phyloP scores from a whole-genome alignment of 1,139 yeast species.

The Pichia sp. region DNA sequence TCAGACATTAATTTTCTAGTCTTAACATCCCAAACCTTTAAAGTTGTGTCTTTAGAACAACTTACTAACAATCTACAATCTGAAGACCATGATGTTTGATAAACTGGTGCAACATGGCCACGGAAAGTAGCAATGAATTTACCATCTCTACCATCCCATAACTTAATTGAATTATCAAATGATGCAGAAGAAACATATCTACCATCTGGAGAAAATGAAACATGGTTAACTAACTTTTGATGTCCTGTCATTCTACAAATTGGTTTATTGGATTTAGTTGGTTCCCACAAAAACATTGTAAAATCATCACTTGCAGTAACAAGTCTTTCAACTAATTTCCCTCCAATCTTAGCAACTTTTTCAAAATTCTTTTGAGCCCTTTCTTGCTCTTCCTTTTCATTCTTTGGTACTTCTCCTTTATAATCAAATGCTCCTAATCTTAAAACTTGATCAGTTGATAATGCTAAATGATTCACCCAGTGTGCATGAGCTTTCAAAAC shows the following conservation, averaged over 20 bases:
- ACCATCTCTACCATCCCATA: constrained; percentile 96
- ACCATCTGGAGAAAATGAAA: constrained; percentile 94
- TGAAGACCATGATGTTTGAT: constrained; percentile 98
- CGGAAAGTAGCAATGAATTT: constrained; percentile 83
- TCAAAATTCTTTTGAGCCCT: constrained; percentile 66
- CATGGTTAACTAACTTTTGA: constrained; percentile 93
- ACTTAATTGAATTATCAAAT: constrained; percentile 87
- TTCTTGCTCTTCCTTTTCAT: constrained; percentile 50
- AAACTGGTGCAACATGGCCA: constrained; percentile 97
- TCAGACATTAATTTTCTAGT: constrained; percentile 81
- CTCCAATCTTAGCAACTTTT: constrained; percentile 69
- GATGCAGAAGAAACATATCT: constrained; percentile 86
- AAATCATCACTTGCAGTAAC: constrained; percentile 97
- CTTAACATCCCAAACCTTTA: constrained; percentile 94
- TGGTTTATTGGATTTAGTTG: constrained; percentile 73
- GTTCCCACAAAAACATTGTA: constrained; percentile 98
- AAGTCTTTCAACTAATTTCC: constrained; percentile 66
- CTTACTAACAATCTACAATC: constrained; percentile 88
- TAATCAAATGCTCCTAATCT: constrained; percentile 80
- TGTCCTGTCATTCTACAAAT: constrained; percentile 94
- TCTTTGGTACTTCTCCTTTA: constrained; percentile 44
- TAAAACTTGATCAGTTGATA: constrained; percentile 84
- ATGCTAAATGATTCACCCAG: constrained; percentile 93
- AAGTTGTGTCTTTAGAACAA: constrained; percentile 92
- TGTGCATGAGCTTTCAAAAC: constrained; percentile 88